A percentile compares a stretch with the other conserved stretches of the same genome.
phyloP scores from a whole-genome alignment of 2,329 filamentous ascomycete genomes.

The Aureobasidium sp. region DNA sequence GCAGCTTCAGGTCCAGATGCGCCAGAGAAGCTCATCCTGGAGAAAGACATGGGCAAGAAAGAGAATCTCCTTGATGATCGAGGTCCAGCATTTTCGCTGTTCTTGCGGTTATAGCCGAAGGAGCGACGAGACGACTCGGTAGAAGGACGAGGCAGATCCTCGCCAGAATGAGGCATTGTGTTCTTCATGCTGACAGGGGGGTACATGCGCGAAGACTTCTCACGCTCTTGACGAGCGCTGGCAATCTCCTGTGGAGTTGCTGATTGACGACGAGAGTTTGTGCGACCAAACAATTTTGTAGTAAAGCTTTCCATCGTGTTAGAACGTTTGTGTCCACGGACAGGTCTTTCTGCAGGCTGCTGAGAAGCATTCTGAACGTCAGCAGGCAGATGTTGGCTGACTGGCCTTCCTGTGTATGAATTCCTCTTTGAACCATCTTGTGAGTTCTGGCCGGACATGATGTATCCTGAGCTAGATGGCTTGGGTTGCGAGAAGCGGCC shows the following conservation, averaged over 20 bases:
- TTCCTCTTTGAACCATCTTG: slow-evolving; percentile 45
- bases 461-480: slow-evolving; percentile 50
- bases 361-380: slow-evolving; percentile 53
- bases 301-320: slow-evolving; percentile 54
- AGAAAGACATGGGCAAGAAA: slow-evolving; percentile 43
- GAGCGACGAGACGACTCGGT: slow-evolving; percentile 43
- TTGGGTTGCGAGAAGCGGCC: slow-evolving; percentile 75
- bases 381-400: slow-evolving; percentile 45
- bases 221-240: slow-evolving; percentile 40
- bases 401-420: slow-evolving; percentile 54
- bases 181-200: slow-evolving; percentile 89
- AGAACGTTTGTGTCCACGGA: slow-evolving; percentile 57
- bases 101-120: slow-evolving; percentile 44
- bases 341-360: slow-evolving; percentile 49
- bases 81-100: slow-evolving; percentile 31
- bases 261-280: slow-evolving; percentile 27
- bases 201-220: slow-evolving; percentile 64
- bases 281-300: slow-evolving; percentile 77
- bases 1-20: slow-evolving; percentile 30
- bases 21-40: slow-evolving; percentile 35
- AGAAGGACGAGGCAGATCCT: slow-evolving; percentile 45
- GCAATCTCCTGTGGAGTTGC: slow-evolving; percentile 23
- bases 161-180: slow-evolving; percentile 47
- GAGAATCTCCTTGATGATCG: slow-evolving; percentile 44
- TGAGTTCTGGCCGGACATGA: slow-evolving; percentile 60